Evolutionary conservation across 2,329 filamentous ascomycete genomes (phyloP), one percentile per base, ranked within the genome.

Genomic region (Penicillium psychrosexuale): DNA sequence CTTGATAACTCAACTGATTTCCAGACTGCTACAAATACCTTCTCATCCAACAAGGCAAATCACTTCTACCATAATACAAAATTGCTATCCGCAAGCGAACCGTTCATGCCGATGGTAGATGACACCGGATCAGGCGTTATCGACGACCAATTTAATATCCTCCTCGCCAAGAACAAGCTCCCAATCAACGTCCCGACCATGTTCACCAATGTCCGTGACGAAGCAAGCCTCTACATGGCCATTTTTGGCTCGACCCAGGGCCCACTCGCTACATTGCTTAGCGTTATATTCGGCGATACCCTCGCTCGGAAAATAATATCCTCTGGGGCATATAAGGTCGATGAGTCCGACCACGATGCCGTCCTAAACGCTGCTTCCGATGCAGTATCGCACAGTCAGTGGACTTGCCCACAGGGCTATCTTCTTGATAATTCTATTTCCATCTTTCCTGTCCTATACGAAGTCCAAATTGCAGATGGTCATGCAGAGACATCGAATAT

Each of bases 61-160:
- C 19, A 28, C 27, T 67, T 55, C 47, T 61, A 66, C 9, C 58
- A 67, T 19, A 54, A 37, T 12, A 57, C 51, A 34, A 22, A 47
- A 15, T 22, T 66, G 1, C 54, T 66, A 36, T 61, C 60, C 6
- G 43, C 54, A 8, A 63, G 57, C 17, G 66, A 69, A 45, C 63
- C 64, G 2, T 56, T 68, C 17, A 61, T 66, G 57, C 65, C 66
- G 3, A 65, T 68, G 47, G 59, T 69, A n/a, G 66, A 66, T 30
- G 63, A 67, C 45, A 49, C 61, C 1, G 56, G 44, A 17, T 56
- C 50, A 2, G 65, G 66, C 6, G 59, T 69, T 1, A 65, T 69
- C 13, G 65, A 68, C 45, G 62, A 61, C 40, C 66, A 69, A 40
- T 68, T 69, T 60, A 15, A 69, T 52, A 50, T 28, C 17, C 60